Percentiles rank a stretch among this genome's conserved stretches.
These are phyloP conservation scores for Fibroporia radiculosa DNA, from an alignment of 768 basidiomycete genomes.

Conservation along the genomic window DNA sequence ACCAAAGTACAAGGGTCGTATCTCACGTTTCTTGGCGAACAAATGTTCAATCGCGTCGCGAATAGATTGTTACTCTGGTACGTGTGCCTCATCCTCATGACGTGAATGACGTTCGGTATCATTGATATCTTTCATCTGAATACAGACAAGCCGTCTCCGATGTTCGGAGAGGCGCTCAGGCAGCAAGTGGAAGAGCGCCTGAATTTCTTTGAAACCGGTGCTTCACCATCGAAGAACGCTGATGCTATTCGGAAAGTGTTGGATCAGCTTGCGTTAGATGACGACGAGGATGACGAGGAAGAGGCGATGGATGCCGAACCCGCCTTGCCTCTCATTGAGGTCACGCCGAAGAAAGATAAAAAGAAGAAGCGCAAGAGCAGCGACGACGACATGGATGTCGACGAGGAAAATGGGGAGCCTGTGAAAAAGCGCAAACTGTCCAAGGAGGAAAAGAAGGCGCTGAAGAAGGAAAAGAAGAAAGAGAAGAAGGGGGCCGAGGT, in stretches of 20 bases:
- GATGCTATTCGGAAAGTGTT: slow-evolving; percentile 89
- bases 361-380: slow-evolving; percentile 55
- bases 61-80: slow-evolving; percentile 91
- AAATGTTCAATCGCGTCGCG: slow-evolving; percentile 96
- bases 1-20: slow-evolving; percentile 92
- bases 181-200: slow-evolving; percentile 95
- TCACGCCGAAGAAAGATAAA: slow-evolving; percentile 45
- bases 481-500: slow-evolving; percentile 37
- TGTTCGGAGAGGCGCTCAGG: slow-evolving; percentile 92
- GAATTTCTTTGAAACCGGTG: slow-evolving; percentile 88
- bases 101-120: not conserved
- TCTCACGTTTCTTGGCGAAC: slow-evolving; percentile 98
- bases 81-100: slow-evolving; percentile 19
- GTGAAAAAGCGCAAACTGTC: slow-evolving; percentile 69
- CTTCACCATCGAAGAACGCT: slow-evolving; percentile 81
- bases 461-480: slow-evolving; percentile 66
- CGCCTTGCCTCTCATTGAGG: slow-evolving; percentile 53
- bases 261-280: slow-evolving; percentile 66
- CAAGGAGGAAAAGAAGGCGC: slow-evolving; percentile 82
- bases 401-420: slow-evolving; percentile 44
- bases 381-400: slow-evolving; percentile 40
- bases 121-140: not conserved
- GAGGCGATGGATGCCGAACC: slow-evolving; percentile 39
- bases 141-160: slow-evolving; percentile 75
- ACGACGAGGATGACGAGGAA: slow-evolving; percentile 51